Conservation (phyloP, 2,329 filamentous ascomycete species). For the Scedosporium minutisporum region DNA sequence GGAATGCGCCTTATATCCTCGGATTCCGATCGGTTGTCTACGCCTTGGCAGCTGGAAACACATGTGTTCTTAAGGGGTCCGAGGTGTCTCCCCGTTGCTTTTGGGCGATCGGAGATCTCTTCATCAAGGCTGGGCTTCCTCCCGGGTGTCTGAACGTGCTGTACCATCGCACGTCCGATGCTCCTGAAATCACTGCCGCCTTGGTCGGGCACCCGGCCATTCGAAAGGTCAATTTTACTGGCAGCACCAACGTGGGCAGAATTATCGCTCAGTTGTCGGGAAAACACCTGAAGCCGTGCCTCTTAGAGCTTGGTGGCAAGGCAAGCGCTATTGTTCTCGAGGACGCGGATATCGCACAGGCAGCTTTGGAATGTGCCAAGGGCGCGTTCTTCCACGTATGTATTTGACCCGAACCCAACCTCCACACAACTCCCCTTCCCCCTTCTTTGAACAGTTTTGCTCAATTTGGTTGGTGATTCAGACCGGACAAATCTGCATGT, state of each 20-base stretch:
- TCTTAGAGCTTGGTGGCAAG: slow-evolving; percentile 65
- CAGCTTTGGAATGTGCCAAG: neutral
- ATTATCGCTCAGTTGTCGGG: slow-evolving; percentile 52
- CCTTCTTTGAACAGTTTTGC: too few relatives aligned
- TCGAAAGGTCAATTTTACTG: slow-evolving; percentile 59
- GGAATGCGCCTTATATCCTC: neutral
- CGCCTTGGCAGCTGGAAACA: slow-evolving; percentile 63
- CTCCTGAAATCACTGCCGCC: slow-evolving; percentile 4
- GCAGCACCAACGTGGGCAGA: slow-evolving; percentile 51
- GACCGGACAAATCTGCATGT: neutral
- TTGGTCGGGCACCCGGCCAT: slow-evolving; percentile 17
- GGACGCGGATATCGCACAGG: slow-evolving; percentile 45
- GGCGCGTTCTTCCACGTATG: neutral
- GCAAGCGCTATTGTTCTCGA: slow-evolving; percentile 56
- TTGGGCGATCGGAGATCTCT: slow-evolving; percentile 55
- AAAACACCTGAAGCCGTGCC: slow-evolving; percentile 53
- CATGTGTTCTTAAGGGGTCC: slow-evolving; percentile 64
- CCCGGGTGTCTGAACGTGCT: slow-evolving; percentile 43
- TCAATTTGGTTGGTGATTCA: neutral
- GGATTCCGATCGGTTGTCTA: neutral
- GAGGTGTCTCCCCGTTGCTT: slow-evolving; percentile 36
- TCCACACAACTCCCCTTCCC: too few relatives aligned
- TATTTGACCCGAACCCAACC: neutral
- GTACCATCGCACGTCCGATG: neutral
- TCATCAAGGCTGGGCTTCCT: slow-evolving; percentile 55